phyloP scores from a whole-genome alignment of 208 protist genomes.

The Endotrypanum monterogeii region DNA sequence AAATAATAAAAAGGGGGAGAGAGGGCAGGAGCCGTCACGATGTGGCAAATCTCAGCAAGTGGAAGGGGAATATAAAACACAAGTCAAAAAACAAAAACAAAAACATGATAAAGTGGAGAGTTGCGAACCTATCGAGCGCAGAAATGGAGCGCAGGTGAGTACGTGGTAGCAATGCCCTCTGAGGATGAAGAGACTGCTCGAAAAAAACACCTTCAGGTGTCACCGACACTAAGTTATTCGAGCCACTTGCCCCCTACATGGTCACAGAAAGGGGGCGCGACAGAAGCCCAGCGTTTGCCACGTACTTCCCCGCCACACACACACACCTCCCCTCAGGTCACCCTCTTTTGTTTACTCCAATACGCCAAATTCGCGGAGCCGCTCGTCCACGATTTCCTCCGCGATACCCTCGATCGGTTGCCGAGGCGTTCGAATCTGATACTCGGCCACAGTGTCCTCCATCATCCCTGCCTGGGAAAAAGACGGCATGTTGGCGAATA shows the following conservation, averaged over 20 bases:
- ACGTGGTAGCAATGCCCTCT: neutral
- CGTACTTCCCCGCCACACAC: neutral
- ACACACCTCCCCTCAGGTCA: neutral
- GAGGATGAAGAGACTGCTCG: neutral
- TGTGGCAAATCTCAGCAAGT: neutral
- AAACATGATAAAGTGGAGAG: neutral
- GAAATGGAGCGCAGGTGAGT: neutral
- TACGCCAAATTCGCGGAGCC: constrained; percentile 65
- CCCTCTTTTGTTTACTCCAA: constrained; percentile 28
- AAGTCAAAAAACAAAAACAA: neutral
- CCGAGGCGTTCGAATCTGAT: constrained; percentile 71
- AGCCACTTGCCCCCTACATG: neutral
- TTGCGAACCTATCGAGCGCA: neutral
- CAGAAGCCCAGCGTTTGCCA: neutral
- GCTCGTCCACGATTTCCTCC: constrained; percentile 62
- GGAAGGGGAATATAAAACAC: neutral
- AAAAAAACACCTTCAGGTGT: neutral
- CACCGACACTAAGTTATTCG: neutral
- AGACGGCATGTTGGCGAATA: constrained; percentile 80
- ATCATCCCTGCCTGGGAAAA: constrained; percentile 53
- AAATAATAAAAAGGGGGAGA: neutral
- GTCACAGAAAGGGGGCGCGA: neutral
- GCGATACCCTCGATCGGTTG: constrained; percentile 61
- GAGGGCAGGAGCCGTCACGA: neutral
- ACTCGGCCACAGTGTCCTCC: constrained; percentile 60